Conservation (phyloP, 805 yeast species). For the Teunomyces funiuensis region DNA sequence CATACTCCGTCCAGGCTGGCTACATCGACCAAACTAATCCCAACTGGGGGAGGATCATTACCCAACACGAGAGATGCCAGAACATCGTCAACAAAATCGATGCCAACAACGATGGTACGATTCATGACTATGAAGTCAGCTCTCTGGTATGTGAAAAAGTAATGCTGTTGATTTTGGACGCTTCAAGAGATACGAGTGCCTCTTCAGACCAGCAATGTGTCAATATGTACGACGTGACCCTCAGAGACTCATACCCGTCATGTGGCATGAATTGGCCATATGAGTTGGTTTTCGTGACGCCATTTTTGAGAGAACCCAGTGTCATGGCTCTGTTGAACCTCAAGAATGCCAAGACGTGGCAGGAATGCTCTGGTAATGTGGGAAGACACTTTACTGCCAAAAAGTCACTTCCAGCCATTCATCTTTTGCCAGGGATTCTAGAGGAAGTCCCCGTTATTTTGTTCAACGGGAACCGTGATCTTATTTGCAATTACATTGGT, state of each 20-base stretch:
- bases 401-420: constrained; percentile 58
- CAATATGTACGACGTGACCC: constrained; percentile 80
- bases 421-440: constrained; percentile 65
- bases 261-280: constrained; percentile 96
- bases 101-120: constrained; percentile 15
- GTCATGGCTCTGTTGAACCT: constrained; percentile 55
- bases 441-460: constrained; percentile 61
- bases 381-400: constrained; percentile 49
- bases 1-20: constrained; percentile 62
- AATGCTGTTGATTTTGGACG: constrained; percentile 31
- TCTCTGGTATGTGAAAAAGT: constrained; percentile 49
- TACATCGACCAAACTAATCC: constrained; percentile 46
- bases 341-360: constrained; percentile 54
- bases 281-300: constrained; percentile 47
- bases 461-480: constrained; percentile 85
- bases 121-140: constrained; percentile 22
- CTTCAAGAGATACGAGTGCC: constrained; percentile 20
- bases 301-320: constrained; percentile 47
- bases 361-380: constrained; percentile 72
- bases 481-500: constrained; percentile 83
- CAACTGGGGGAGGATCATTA: constrained; percentile 40
- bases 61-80: constrained; percentile 62
- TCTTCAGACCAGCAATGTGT: constrained; percentile 54
- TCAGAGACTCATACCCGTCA: constrained; percentile 71
- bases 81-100: constrained; percentile 40